Evolutionary conservation across 345 rosid genomes (phyloP).

Genomic region (Syzygium aqueum): DNA sequence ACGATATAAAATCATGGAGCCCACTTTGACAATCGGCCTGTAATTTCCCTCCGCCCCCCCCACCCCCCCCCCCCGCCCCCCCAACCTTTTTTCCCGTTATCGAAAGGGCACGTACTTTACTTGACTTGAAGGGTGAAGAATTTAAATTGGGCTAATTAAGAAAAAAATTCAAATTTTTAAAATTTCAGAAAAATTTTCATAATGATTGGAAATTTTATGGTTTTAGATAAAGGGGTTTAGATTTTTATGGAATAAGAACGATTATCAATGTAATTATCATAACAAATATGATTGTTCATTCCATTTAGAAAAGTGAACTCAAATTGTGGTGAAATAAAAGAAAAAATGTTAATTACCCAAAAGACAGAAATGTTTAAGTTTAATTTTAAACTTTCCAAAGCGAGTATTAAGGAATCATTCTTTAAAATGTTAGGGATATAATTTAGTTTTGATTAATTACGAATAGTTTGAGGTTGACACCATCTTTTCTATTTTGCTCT

Average conservation of each 20-base stretch:
- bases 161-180: neutral
- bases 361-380: neutral
- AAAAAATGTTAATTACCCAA: neutral
- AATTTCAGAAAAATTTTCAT: neutral
- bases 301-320: neutral
- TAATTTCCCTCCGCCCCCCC: neutral
- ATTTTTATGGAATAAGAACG: neutral
- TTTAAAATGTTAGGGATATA: neutral
- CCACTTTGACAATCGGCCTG: neutral
- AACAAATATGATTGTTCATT: neutral
- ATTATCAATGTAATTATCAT: neutral
- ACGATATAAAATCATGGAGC: neutral
- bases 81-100: neutral
- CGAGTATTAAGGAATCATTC: neutral
- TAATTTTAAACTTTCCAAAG: neutral
- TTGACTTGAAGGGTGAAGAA: neutral
- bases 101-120: neutral
- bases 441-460: neutral
- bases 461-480: neutral
- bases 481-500: neutral
- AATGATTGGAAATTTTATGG: neutral
- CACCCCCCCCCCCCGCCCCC: neutral
- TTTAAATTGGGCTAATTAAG: neutral
- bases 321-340: neutral
- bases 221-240: neutral